Conservation (phyloP, 2,329 filamentous ascomycete genomes). For the Tolypocladium endophyticum region DNA sequence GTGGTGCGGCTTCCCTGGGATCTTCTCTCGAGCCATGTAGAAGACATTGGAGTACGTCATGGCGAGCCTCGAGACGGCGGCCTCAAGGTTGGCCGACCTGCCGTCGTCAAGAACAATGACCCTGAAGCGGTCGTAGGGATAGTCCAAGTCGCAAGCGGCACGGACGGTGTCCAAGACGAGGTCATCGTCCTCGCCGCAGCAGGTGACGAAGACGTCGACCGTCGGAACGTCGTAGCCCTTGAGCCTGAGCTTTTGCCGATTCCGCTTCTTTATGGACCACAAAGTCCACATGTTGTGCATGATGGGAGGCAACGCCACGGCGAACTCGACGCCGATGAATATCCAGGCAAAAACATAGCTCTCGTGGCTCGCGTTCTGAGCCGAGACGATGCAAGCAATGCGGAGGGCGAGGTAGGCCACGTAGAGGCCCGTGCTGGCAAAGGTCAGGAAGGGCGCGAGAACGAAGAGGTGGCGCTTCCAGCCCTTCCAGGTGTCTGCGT, state of each 20-base stretch:
- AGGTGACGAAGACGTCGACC: slow-evolving; percentile 47
- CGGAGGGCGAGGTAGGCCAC: slow-evolving; percentile 39
- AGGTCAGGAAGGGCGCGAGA: slow-evolving; percentile 25
- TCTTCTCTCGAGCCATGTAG: slow-evolving; percentile 41
- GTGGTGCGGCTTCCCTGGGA: slow-evolving; percentile 37
- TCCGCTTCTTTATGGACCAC: slow-evolving; percentile 43
- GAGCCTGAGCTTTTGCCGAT: slow-evolving; percentile 42
- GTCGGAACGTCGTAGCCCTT: slow-evolving; percentile 36
- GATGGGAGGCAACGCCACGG: slow-evolving; percentile 41
- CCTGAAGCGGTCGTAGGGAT: slow-evolving; percentile 39
- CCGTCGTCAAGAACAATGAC: slow-evolving; percentile 48
- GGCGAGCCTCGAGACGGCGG: slow-evolving; percentile 24
- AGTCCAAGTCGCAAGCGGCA: slow-evolving; percentile 44
- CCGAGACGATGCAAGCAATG: slow-evolving; percentile 39
- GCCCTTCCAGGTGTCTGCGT: slow-evolving; percentile 32
- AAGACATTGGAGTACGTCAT: slow-evolving; percentile 35
- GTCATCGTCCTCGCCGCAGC: slow-evolving; percentile 45
- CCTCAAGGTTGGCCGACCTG: slow-evolving; percentile 30
- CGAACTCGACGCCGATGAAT: slow-evolving; percentile 44
- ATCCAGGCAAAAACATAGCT: slow-evolving; percentile 43
- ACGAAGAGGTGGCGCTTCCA: slow-evolving; percentile 30
- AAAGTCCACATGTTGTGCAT: slow-evolving; percentile 50
- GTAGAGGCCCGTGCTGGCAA: slow-evolving; percentile 31
- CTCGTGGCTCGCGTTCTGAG: slow-evolving; percentile 29
- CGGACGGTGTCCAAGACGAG: slow-evolving; percentile 45